Conservation (phyloP, 2,329 filamentous ascomycete species). For the Pestalotiopsis sp. region DNA sequence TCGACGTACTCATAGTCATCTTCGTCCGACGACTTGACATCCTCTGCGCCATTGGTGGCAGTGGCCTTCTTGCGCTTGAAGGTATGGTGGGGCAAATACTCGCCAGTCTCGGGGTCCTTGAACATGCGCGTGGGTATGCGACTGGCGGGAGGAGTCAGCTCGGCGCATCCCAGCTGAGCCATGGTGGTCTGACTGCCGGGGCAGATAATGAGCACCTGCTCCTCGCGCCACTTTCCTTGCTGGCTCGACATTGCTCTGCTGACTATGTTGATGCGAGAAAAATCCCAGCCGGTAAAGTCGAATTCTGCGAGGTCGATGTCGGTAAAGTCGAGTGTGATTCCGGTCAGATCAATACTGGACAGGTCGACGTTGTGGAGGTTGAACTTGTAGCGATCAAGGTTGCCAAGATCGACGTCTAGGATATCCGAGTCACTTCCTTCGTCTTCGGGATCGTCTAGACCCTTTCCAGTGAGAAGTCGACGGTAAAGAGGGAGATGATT, state of each 20-base stretch:
- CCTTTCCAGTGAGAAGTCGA: too few species aligned
- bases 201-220: constrained; percentile 71
- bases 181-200: constrained; percentile 88
- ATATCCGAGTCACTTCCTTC: neutral
- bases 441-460: too few species aligned
- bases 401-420: neutral
- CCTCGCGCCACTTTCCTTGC: constrained; percentile 64
- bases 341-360: neutral
- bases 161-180: constrained; percentile 86
- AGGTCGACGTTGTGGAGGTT: neutral
- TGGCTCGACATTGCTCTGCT: constrained; percentile 51
- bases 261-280: constrained; percentile 16
- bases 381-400: neutral
- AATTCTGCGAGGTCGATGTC: neutral
- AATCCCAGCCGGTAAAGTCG: neutral
- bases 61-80: constrained; percentile 60
- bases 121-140: constrained; percentile 96
- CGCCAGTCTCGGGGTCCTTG: constrained; percentile 76
- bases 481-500: too few species aligned
- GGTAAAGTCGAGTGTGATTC: neutral
- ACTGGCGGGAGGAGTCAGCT: constrained; percentile 87
- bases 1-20: constrained; percentile 78
- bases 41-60: constrained; percentile 26
- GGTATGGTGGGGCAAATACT: constrained; percentile 76
- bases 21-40: constrained; percentile 48